Evolutionary conservation across 1,139 yeast genomes (phyloP), one percentile per base, ranked within the genome.

Genomic region (Blastobotrys ciferrii): DNA sequence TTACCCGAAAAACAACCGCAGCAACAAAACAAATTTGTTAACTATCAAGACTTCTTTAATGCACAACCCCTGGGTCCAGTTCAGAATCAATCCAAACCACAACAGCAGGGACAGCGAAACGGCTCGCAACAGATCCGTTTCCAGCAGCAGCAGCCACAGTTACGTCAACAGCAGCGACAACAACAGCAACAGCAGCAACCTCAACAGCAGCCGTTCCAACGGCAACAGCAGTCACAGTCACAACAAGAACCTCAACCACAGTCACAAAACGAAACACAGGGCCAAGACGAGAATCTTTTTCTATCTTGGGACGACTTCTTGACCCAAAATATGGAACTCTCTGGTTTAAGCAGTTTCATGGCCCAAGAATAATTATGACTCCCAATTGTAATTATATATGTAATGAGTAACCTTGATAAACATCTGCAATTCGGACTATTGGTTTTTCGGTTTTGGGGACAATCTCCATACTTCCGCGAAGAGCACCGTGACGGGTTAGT

Each of bases 221-320:
- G 11, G 14, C 31, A 12, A 14, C 38, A 9, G 39, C 28, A 2
- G 37, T 18, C 18, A 17, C 36, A n/a, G n/a, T n/a, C n/a, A n/a
- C n/a, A n/a, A 28, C 39, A 36, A 15, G 25, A 19, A 9, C 39
- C 9, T 7, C 28, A 18, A 15, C 39, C 9, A 12, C 23, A 35
- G 38, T 23, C 15, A 12, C 18, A 15, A 7, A 6, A 38, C 32
- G 19, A 25, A 19, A 38, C 30, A 13, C 28, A 25, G 12, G 4
- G 6, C 31, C 11, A 32, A 4, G 28, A 23, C 50, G 12, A 32
- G n/a, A n/a, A n/a, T n/a, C n/a, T n/a, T n/a, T n/a, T n/a, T 14
- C 36, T 54, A 43, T 61, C 58, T 43, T 64, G 67, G 67, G 65
- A 63, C 37, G 66, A 63, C 13, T 57, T 63, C 31, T 44, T 63